Evolutionary conservation across 257 asterid genomes (phyloP), one percentile per base, ranked within the genome.

Genomic region (Plantago elongata): DNA sequence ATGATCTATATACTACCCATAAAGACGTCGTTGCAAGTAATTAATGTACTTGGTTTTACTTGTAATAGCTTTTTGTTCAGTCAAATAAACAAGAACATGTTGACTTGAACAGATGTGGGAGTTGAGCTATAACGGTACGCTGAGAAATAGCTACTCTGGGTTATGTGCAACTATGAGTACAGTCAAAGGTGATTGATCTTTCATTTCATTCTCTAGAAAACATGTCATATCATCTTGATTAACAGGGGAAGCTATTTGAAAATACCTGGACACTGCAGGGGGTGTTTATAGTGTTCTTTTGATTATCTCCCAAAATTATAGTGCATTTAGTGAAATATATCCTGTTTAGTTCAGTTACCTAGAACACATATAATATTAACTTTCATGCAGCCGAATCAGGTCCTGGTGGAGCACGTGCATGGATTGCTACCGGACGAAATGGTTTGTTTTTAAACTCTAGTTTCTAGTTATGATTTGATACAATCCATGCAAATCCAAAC

Each of bases 21-120:
- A 51, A 9, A 9, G 5, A 45, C 14, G 54, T 15, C 3, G 9
- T 55, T 55, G 45, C 14, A 55, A 15, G 18, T 15, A 13, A 6
- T 13, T 7, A 15, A 43, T 51, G n/a, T 6, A 13, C 43, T 44
- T 14, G 14, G 13, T 62, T 16, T 30, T 11, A 47, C 46, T 9
- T 30, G 27, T 37, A 11, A 12, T 8, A 15, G 48, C 9, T 62
- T 13, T 61, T 22, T 13, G 9, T 42, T 16, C 5, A 15, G 13
- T 59, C 12, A 9, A 14, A 15, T 59, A 42, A 54, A 69, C 8
- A 18, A 30, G 3, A 6, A 51, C 38, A 29, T n/a, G 7, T 59
- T 68, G 56, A 74, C 27, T 44, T 61, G 8, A 51, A 54, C 84
- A 92, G 99, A 75, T 89, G 89, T 92, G 99, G 99, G 89, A 89